phyloP scores from a whole-genome alignment of 1,284 basidiomycete genomes.

The Irpex sp. region DNA sequence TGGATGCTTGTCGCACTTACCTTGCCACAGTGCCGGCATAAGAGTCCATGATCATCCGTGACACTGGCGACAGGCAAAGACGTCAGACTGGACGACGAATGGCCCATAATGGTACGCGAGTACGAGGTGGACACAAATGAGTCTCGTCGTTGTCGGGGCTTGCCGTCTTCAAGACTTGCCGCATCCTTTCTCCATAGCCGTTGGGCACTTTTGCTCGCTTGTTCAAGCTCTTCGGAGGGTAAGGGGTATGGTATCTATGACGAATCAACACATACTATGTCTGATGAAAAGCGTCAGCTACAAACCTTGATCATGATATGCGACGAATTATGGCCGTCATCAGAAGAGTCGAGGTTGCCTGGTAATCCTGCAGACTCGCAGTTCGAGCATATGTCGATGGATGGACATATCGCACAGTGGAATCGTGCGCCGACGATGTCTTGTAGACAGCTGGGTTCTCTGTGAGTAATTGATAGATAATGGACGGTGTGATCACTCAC shows the following conservation, averaged over 20 bases:
- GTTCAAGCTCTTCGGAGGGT: slow-evolving; percentile 64
- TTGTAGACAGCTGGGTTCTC: slow-evolving; percentile 65
- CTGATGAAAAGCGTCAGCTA: background rate
- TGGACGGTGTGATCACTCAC: slow-evolving; percentile 44
- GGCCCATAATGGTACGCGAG: slow-evolving; percentile 61
- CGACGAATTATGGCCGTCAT: slow-evolving; percentile 73
- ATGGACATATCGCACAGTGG: slow-evolving; percentile 85
- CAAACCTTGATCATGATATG: slow-evolving; percentile 90
- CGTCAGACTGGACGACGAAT: slow-evolving; percentile 25
- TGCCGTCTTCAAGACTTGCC: slow-evolving; percentile 40
- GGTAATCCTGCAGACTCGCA: slow-evolving; percentile 85
- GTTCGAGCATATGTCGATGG: slow-evolving; percentile 82
- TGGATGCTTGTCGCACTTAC: slow-evolving; percentile 33
- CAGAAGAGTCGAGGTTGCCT: slow-evolving; percentile 71
- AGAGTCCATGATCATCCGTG: slow-evolving; percentile 45
- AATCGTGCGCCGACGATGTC: slow-evolving; percentile 89
- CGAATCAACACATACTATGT: background rate
- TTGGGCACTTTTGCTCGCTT: slow-evolving; percentile 59
- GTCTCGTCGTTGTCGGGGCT: slow-evolving; percentile 40
- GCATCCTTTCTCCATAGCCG: slow-evolving; percentile 79
- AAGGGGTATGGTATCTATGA: slow-evolving; percentile 80
- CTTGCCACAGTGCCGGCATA: slow-evolving; percentile 43
- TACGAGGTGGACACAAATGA: slow-evolving; percentile 49
- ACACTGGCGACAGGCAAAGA: slow-evolving; percentile 23
- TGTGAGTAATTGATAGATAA: background rate